These are phyloP conservation scores for Ogataea nakhonphanomensis DNA, from an alignment of 805 yeast genomes.

Conservation along the genomic window DNA sequence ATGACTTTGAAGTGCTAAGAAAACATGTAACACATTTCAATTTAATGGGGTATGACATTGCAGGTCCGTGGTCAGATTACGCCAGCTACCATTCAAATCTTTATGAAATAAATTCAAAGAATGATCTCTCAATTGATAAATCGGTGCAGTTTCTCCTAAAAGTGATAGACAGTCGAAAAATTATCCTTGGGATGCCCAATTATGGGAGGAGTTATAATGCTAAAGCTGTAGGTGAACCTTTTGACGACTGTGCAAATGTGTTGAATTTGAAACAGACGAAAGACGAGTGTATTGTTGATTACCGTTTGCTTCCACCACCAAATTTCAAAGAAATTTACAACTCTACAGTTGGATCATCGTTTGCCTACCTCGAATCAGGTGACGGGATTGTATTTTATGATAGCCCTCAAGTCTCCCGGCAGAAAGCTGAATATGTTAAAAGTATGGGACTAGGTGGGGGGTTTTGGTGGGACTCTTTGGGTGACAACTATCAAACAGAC, in stretches of 20 bases:
- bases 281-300: conserved; percentile 24
- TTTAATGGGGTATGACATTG: conserved; percentile 86
- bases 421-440: conserved; percentile 59
- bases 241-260: conserved; percentile 23
- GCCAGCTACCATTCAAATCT: conserved; percentile 74
- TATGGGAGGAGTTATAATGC: conserved; percentile 54
- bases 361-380: conserved; percentile 39
- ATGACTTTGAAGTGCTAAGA: conserved; percentile 55
- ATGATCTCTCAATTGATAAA: conserved; percentile 41
- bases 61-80: conserved; percentile 68
- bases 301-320: conserved; percentile 23
- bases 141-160: conserved; percentile 36
- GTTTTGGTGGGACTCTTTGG: conserved; percentile 94
- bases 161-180: conserved; percentile 33
- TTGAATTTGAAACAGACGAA: conserved; percentile 7
- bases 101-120: conserved; percentile 28
- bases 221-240: conserved; percentile 10
- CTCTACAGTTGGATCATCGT: conserved; percentile 48
- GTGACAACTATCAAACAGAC: conserved; percentile 45
- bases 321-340: conserved; percentile 49
- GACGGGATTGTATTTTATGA: conserved; percentile 62
- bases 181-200: conserved; percentile 82
- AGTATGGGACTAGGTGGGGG: conserved; percentile 66
- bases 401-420: conserved; percentile 45
- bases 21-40: conserved; percentile 66